phyloP scores from a whole-genome alignment of 1,284 basidiomycete genomes.

The Trametes pubescens region DNA sequence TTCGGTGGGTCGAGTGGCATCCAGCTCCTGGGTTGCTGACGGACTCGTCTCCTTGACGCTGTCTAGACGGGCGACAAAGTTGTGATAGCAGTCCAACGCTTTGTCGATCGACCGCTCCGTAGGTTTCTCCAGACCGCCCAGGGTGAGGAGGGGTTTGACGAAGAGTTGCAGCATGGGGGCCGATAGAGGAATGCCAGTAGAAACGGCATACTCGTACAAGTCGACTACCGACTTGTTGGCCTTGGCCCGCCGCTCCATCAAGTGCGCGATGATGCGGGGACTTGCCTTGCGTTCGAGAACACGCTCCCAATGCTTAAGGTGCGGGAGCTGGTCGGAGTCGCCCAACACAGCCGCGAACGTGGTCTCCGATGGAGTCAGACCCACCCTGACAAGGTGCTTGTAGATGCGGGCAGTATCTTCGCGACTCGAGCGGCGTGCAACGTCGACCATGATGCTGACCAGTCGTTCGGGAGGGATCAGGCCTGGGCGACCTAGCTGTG shows the following conservation, averaged over 20 bases:
- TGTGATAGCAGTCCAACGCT: conserved; percentile 60
- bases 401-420: conserved; percentile 22
- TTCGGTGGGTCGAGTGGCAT: not conserved
- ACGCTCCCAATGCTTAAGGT: conserved; percentile 53
- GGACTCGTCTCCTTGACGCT: conserved; percentile 19
- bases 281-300: conserved; percentile 51
- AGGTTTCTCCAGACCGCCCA: conserved; percentile 44
- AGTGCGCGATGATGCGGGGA: conserved; percentile 55
- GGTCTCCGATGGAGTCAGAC: conserved; percentile 45
- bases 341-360: conserved; percentile 50
- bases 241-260: conserved; percentile 46
- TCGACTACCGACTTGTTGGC: conserved; percentile 39
- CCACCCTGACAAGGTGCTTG: conserved; percentile 38
- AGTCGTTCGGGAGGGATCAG: conserved; percentile 4
- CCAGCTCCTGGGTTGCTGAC: not conserved
- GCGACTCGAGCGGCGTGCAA: conserved; percentile 12
- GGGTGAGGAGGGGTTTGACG: conserved; percentile 60
- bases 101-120: conserved; percentile 52
- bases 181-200: conserved; percentile 54
- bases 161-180: conserved; percentile 55
- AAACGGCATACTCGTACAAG: conserved; percentile 56
- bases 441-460: conserved; percentile 11
- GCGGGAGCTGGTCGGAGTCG: conserved; percentile 45
- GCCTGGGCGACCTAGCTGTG: not conserved
- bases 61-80: conserved; percentile 44